Percentiles rank a stretch among this genome's conserved stretches.
These are phyloP conservation scores for Rhodotorula sphaerocarpa DNA, from an alignment of 768 basidiomycete species.

Conservation along the genomic window DNA sequence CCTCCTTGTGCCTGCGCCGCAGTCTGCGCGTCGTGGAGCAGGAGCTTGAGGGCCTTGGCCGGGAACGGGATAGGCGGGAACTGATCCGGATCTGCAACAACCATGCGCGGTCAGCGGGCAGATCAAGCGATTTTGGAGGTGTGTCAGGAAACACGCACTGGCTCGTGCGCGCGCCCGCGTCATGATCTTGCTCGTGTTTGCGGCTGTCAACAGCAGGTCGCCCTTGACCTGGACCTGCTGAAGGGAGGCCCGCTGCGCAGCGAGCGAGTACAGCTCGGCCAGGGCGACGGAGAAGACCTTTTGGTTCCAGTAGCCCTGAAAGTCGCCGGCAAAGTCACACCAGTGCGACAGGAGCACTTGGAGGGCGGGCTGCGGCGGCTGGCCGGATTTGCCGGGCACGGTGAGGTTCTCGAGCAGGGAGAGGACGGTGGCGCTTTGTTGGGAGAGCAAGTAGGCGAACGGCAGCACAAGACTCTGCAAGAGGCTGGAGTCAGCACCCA, in stretches of 20 bases:
- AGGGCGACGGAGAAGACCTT: conserved; percentile 77
- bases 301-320: conserved; percentile 86
- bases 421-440: conserved; percentile 72
- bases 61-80: conserved; percentile 81
- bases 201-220: conserved; percentile 74
- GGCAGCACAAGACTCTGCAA: conserved; percentile 76
- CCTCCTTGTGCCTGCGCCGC: conserved; percentile 53
- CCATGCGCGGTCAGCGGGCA: neutral
- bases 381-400: conserved; percentile 41
- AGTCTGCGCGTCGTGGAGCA: conserved; percentile 73
- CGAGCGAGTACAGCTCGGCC: conserved; percentile 56
- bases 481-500: neutral
- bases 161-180: conserved; percentile 81
- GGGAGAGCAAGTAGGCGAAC: conserved; percentile 84
- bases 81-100: conserved; percentile 63
- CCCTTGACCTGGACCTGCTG: conserved; percentile 72
- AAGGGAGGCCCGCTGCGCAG: conserved; percentile 58
- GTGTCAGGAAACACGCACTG: conserved; percentile 52
- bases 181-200: conserved; percentile 88
- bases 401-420: conserved; percentile 62
- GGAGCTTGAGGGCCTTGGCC: conserved; percentile 80
- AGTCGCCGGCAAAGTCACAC: conserved; percentile 89
- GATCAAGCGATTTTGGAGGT: no score
- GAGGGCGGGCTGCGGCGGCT: conserved; percentile 51
- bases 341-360: conserved; percentile 82